Conservation (phyloP, 331 rosid genomes). For the Rhamnella rubrinervis region DNA sequence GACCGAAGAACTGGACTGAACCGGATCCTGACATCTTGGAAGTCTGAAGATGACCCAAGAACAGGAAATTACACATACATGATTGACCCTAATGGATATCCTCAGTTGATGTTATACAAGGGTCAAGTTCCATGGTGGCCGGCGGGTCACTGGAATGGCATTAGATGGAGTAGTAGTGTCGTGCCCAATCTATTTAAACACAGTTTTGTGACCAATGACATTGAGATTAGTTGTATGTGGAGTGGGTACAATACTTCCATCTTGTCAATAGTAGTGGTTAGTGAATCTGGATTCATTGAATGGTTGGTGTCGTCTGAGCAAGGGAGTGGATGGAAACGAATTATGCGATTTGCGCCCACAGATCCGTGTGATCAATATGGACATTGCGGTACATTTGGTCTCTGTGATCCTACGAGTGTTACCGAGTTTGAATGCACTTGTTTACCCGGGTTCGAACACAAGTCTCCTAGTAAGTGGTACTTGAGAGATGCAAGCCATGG, state of each 20-base stretch:
- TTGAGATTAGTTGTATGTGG: background rate
- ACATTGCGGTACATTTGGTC: conserved; percentile 31
- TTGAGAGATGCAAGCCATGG: conserved; percentile 36
- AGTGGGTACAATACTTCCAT: background rate
- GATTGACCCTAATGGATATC: conserved; percentile 23
- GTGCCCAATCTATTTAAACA: conserved; percentile 12
- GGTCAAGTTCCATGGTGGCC: conserved; percentile 27
- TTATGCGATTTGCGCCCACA: conserved; percentile 1
- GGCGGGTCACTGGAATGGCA: conserved; percentile 27
- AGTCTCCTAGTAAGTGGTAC: conserved; percentile 26
- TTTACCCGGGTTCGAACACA: conserved; percentile 47
- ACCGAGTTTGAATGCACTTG: conserved; percentile 29
- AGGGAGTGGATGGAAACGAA: conserved; percentile 26
- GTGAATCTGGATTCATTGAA: conserved; percentile 17
- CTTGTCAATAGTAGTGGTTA: background rate
- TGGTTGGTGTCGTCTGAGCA: conserved; percentile 16
- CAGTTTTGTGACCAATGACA: conserved; percentile 13
- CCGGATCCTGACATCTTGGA: conserved; percentile 43
- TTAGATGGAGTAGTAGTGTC: background rate
- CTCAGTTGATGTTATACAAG: conserved; percentile 19
- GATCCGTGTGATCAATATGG: conserved; percentile 31
- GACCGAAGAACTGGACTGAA: conserved; percentile 29
- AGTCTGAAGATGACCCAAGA: conserved; percentile 38
- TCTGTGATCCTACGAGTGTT: conserved; percentile 29
- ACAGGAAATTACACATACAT: conserved; percentile 16